phyloP scores from a whole-genome alignment of 805 yeast species.

The Grigorovia yakushimaensis region DNA sequence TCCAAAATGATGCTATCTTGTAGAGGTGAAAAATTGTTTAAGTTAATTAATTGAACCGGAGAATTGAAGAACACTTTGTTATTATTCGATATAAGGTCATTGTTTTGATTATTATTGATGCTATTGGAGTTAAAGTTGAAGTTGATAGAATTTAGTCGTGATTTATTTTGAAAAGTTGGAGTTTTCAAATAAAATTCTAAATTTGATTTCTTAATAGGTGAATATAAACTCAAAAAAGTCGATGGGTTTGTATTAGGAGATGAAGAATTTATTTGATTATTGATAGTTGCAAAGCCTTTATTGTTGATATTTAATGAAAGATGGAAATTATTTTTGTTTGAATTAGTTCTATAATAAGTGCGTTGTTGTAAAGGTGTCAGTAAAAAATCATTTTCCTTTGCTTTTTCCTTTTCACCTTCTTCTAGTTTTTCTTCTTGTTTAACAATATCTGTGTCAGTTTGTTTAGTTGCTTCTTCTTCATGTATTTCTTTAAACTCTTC shows the following conservation, averaged over 20 bases:
- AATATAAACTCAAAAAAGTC: conserved; percentile 13
- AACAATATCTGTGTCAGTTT: neutral
- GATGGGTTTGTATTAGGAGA: neutral
- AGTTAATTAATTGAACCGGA: neutral
- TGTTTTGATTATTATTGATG: neutral
- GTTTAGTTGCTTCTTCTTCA: neutral
- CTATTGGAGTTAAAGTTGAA: neutral
- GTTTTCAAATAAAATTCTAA: neutral
- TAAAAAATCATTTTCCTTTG: neutral
- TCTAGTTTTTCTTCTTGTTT: too few relatives aligned
- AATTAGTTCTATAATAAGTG: too few relatives aligned
- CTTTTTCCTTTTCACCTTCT: neutral
- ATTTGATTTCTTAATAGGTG: neutral
- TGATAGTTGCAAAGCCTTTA: conserved; percentile 27
- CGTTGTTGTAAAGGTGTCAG: neutral
- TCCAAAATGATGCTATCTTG: neutral
- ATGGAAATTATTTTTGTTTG: conserved; percentile 5
- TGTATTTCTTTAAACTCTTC: neutral
- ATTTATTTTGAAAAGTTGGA: neutral
- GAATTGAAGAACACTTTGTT: neutral
- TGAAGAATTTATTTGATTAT: conserved; percentile 1
- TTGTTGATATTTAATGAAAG: conserved; percentile 23
- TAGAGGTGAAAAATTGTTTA: neutral
- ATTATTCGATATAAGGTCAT: neutral
- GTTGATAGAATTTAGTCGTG: neutral